Base-by-base conservation (phyloP, 2,329 filamentous ascomycete genomes). In the Mariannaea sp. region DNA sequence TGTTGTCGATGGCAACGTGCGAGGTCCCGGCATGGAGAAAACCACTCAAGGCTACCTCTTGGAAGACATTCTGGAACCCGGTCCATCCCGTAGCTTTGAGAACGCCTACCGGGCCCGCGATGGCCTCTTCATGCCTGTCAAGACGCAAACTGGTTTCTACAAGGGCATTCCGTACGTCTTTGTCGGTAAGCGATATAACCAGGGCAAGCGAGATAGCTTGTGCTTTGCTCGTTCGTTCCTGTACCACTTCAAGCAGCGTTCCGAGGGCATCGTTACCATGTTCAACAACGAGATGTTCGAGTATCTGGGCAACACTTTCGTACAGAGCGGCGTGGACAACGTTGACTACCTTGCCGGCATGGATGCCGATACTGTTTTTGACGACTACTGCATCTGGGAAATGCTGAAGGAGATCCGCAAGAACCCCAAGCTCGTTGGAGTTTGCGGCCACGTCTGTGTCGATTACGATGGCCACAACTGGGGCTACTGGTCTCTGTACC, bases 181-280 rank as follows among this genome's bases (percentile, higher is more conserved):
- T 50, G 74, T 80, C 30, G 74, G 77, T 40, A 80, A 80, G 61
- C 68, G 73, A 12, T 73, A 77, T 61, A 80, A 79, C 61, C 75
- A 78, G 56, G 77, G 77, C 29, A 80, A 80, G 63, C 71, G 76
- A 2, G 78, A 80, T 60, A 77, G 76, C 41, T 63, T 80, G 35
- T 79, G 77, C 57, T 73, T 79, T n/a, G 74, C 72, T 2, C 75
- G 77, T 0, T 80, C 77, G 1, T 75, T 80, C 38, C 62, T 80
- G 5, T 75, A 77, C 57, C 75, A 79, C 57, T 80, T 75, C 70
- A 74, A 77, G 56, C 64, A 70, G 41, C 74, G 77, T 4, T 70
- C 71, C 2, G 67, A 71, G 36, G 72, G 73, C 9, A 67, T 73
- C 3, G 67, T 75, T 22, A 77, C 76, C 47, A 76, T 78, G 64